phyloP scores from a whole-genome alignment of 2,329 filamentous ascomycete genomes.

The Fusarium sp. region DNA sequence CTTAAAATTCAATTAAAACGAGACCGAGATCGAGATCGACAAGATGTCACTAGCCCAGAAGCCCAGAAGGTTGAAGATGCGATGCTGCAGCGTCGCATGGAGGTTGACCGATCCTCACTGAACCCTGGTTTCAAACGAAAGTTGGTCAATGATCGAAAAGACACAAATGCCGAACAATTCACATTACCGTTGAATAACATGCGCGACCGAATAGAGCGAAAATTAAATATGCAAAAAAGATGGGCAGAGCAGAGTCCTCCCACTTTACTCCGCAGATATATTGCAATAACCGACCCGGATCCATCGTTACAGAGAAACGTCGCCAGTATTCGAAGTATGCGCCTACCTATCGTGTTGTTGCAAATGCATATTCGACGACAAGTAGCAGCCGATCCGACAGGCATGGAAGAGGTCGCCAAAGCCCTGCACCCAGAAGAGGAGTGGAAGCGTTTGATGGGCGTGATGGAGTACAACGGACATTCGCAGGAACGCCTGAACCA shows the following conservation, averaged over 20 bases:
- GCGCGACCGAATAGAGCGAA: conserved; percentile 32
- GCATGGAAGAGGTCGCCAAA: conserved; percentile 31
- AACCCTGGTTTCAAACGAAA: not conserved
- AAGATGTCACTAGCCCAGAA: not conserved
- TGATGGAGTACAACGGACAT: conserved; percentile 38
- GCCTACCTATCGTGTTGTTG: conserved; percentile 48
- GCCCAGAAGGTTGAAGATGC: not conserved
- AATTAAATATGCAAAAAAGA: conserved; percentile 34
- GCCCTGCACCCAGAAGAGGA: conserved; percentile 42
- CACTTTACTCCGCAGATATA: conserved; percentile 41
- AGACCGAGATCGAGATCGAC: not conserved
- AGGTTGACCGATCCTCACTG: not conserved
- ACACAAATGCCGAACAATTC: not conserved
- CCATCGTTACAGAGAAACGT: conserved; percentile 25
- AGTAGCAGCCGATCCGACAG: conserved; percentile 22
- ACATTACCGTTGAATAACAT: not conserved
- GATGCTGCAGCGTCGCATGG: not conserved
- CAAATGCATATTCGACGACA: conserved; percentile 48
- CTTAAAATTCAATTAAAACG: not conserved
- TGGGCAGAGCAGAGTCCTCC: conserved; percentile 43
- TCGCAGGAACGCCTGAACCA: conserved; percentile 36
- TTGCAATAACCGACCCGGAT: conserved; percentile 14
- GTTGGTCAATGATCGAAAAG: not conserved
- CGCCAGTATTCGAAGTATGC: conserved; percentile 43
- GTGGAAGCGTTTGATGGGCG: conserved; percentile 39